A percentile compares a stretch with the other conserved stretches of the same genome.
phyloP scores from a whole-genome alignment of 169 alveolate genomes.

The Plasmodium relictum region DNA sequence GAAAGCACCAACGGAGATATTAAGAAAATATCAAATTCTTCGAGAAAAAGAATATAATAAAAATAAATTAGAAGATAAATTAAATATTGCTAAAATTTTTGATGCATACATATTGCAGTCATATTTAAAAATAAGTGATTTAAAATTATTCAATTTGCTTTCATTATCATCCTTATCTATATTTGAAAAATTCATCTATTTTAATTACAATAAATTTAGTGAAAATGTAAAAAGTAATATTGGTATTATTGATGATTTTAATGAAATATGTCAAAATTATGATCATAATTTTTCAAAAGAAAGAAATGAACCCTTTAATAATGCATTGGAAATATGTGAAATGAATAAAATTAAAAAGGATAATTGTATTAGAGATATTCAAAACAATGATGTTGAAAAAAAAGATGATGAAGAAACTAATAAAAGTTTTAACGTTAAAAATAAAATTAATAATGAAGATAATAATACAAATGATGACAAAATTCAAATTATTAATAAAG shows the following conservation, averaged over 20 bases:
- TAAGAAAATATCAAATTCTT: slow-evolving; percentile 84
- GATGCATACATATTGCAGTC: slow-evolving; percentile 66
- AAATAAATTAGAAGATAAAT: slow-evolving; percentile 78
- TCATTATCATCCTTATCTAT: slow-evolving; percentile 64
- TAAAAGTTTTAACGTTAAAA: neutral
- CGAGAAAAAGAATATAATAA: slow-evolving; percentile 78
- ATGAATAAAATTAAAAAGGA: neutral
- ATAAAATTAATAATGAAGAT: neutral
- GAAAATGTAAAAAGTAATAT: slow-evolving; percentile 18
- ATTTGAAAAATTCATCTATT: slow-evolving; percentile 44
- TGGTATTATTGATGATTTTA: slow-evolving; percentile 29
- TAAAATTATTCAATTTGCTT: slow-evolving; percentile 56
- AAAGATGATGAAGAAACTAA: neutral
- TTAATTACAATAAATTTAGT: slow-evolving; percentile 46
- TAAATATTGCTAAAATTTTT: slow-evolving; percentile 57
- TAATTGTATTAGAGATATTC: neutral
- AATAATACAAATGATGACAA: neutral
- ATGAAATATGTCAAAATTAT: slow-evolving; percentile 25
- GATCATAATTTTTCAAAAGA: slow-evolving; percentile 43
- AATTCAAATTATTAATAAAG: neutral
- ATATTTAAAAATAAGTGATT: slow-evolving; percentile 56
- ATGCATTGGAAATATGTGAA: neutral
- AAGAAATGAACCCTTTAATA: slow-evolving; percentile 7
- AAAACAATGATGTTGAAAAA: neutral
- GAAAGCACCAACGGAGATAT: slow-evolving; percentile 86